Base-by-base conservation (phyloP, 768 basidiomycete species). In the Cystofilobasidium macerans region DNA sequence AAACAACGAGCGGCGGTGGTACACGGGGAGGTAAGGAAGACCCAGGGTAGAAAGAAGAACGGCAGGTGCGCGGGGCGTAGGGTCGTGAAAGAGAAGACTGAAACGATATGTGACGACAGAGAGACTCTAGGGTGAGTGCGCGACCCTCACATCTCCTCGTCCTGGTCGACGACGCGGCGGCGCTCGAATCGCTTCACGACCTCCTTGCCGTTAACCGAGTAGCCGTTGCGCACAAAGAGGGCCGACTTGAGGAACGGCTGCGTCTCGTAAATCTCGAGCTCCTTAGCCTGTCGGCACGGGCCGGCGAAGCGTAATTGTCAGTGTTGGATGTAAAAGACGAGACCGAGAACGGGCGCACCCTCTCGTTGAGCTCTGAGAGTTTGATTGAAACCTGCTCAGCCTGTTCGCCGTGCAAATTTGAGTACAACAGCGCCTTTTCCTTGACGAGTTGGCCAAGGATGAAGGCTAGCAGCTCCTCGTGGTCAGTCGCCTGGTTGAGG, bases 281-380 rank as follows among this genome's bases (percentile, higher is more conserved):
- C 95, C 73, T 94, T 95, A 12, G 92, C 89, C 91, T 94, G 70
- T n/a, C n/a, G n/a, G n/a, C n/a, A n/a, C n/a, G n/a, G n/a, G n/a
- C n/a, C n/a, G n/a, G n/a, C n/a, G n/a, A n/a, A n/a, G n/a, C 16
- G 24, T 14, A 65, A 54, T 3, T 3, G 47, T 33, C 32, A n/a
- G 45, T 16, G 28, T 40, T 20, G 24, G 57, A 18, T 13, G 40
- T 38, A 64, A 53, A 62, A 14, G 24, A 28, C 3, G 26, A 11
- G 22, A 33, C 26, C 42, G 24, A 60, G 58, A 2, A 59, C 8
- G 63, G 22, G 48, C 86, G 72, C 72, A 92, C 94, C 75, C 89
- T 81, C 69, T 87, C 86, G 71, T 97, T 89, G 22, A 99, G 82
- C 69, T 95, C 91, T 13, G 85, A 76, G 32, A 88, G 75, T 70